Conservation (phyloP, 345 rosid species). For the Acer campestre region DNA sequence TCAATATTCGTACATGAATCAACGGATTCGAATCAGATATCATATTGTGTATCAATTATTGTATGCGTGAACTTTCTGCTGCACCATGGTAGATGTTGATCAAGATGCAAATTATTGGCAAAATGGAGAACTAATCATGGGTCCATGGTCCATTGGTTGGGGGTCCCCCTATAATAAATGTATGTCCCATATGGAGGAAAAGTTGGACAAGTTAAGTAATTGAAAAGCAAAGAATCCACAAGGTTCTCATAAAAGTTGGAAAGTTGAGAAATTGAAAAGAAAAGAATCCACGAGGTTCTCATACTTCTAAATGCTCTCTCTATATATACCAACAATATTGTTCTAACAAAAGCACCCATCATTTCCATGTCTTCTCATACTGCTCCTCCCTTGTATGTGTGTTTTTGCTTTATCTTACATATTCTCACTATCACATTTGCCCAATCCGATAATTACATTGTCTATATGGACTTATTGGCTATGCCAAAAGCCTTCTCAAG, state of each 20-base stretch:
- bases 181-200: neutral
- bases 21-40: no score
- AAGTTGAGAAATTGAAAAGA: neutral
- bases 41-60: no score
- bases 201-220: neutral
- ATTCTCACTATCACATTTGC: constrained; percentile 8
- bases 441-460: constrained; percentile 39
- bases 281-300: constrained; percentile 17
- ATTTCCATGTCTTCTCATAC: constrained; percentile 18
- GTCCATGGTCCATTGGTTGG: neutral
- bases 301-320: constrained; percentile 16
- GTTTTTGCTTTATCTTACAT: constrained; percentile 16
- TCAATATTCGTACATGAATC: no score
- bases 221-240: neutral
- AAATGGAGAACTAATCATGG: neutral
- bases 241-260: constrained; percentile 24
- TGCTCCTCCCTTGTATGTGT: constrained; percentile 1
- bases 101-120: neutral
- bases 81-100: neutral
- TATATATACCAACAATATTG: neutral
- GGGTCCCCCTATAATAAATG: neutral
- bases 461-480: constrained; percentile 48
- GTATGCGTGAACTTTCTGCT: no score
- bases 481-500: constrained; percentile 47
- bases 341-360: neutral